Base-by-base conservation (phyloP, 2,329 filamentous ascomycete species). In the Niveomyces coronatus region DNA sequence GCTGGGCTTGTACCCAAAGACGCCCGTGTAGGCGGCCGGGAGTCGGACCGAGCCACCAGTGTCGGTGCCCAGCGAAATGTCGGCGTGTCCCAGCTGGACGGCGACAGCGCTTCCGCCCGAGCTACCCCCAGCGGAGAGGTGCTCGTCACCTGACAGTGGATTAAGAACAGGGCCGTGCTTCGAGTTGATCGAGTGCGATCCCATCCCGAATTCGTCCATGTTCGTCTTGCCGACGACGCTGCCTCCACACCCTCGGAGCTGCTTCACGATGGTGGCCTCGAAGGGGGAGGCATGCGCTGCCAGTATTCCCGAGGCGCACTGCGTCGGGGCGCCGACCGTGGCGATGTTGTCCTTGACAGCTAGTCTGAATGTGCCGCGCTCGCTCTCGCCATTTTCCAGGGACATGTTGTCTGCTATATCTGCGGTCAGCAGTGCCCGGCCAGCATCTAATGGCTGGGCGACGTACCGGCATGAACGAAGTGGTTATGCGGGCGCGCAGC, bases 121-220 rank as follows among this genome's bases (percentile, higher is more conserved):
- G 56, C 88, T 95, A 20, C 88, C 88, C 26, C 88, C 88, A 0
- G 83, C 81, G 1, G 86, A 91, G 18, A 76, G 56, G 15, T 52
- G 40, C 31, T 53, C 55, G 30, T 50, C 42, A 1, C 53, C 43
- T 0, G 53, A 62, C 37, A 64, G 57, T 7, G 61, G 64, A 44
- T 72, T 78, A 37, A 56, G 64, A 4, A 89, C 82, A 1, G 74
- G 56, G 2, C 83, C 84, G 49, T 79, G 76, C 39, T 68, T 61
- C 1, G 85, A 87, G 50, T 80, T 78, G 36, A 64, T 63, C 2
- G 85, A 88, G 49, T 94, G 81, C 8, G 86, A 93, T 3, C 87
- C 87, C 88, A 94, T 94, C 19, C 88, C 87, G 55, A 94, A 94
- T 55, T 94, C 91, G 61, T 96, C 91, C 68, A 96, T 78, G 55